Percentiles rank a stretch among this genome's conserved stretches.
phyloP scores from a whole-genome alignment of 208 protist species.

The Acanthamoeba lenticulata region DNA sequence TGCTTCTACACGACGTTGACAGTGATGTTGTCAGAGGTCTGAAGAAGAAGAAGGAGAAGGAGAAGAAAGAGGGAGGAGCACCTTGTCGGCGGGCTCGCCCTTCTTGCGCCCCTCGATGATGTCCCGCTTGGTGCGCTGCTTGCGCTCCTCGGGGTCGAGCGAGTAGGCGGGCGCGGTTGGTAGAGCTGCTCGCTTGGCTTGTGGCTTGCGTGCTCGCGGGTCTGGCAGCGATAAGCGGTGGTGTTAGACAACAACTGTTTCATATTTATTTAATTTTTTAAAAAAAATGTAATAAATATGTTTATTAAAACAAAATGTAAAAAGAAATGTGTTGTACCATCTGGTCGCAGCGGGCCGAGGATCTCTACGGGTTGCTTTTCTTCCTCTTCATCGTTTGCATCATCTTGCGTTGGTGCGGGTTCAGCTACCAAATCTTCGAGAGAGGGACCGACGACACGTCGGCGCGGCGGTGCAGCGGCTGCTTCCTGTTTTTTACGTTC shows the following conservation, averaged over 20 bases:
- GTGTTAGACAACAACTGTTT: not conserved
- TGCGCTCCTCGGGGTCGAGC: not conserved
- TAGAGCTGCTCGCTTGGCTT: not conserved
- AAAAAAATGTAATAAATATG: not conserved
- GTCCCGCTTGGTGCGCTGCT: conserved; percentile 33
- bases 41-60: not conserved
- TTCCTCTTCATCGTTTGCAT: not conserved
- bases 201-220: not conserved
- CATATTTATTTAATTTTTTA: too few species aligned
- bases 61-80: not conserved
- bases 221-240: not conserved
- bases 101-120: conserved; percentile 34
- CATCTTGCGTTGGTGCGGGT: not conserved
- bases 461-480: not conserved
- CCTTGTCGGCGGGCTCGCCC: conserved; percentile 27
- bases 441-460: not conserved
- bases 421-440: not conserved
- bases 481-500: not conserved
- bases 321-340: not conserved
- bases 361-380: not conserved
- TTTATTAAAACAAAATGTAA: not conserved
- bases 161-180: not conserved
- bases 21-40: too few species aligned
- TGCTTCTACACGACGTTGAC: not conserved
- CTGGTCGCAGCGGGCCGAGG: not conserved